These are phyloP conservation scores for Adansonia madagascariensis DNA, from an alignment of 441 rosid genomes.

Conservation along the genomic window DNA sequence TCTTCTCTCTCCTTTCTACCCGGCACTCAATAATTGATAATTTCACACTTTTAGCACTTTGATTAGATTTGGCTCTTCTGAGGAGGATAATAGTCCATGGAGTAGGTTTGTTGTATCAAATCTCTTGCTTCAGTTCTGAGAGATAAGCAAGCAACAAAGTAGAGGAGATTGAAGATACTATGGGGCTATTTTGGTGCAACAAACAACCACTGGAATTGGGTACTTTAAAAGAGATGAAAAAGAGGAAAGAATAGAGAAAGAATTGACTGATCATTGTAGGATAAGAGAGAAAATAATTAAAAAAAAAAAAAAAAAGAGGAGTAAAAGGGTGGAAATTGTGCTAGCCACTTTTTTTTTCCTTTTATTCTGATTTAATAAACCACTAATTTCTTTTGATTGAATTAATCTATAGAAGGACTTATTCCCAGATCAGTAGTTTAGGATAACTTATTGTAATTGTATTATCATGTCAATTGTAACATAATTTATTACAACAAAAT, in stretches of 20 bases:
- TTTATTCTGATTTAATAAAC: slow-evolving; percentile 2
- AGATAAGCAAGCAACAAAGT: neutral
- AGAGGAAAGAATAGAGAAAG: neutral
- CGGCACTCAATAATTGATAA: neutral
- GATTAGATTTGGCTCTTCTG: neutral
- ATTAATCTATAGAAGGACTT: slow-evolving; percentile 1
- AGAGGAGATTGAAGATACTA: neutral
- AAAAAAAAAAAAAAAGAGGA: neutral
- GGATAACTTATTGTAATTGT: neutral
- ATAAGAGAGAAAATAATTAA: neutral
- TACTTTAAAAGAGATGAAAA: neutral
- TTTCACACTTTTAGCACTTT: neutral
- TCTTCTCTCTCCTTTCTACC: neutral
- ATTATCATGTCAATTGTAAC: neutral
- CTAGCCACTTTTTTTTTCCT: neutral
- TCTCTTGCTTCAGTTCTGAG: neutral
- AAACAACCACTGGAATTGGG: neutral
- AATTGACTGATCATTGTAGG: neutral
- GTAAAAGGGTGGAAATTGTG: neutral
- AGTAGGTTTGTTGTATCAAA: neutral
- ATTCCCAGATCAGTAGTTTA: neutral
- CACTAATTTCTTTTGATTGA: neutral
- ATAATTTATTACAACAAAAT: neutral
- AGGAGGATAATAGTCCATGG: neutral
- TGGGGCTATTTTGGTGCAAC: neutral